phyloP scores from a whole-genome alignment of 1,284 basidiomycete species.

The Fomitopsis schrenkii region DNA sequence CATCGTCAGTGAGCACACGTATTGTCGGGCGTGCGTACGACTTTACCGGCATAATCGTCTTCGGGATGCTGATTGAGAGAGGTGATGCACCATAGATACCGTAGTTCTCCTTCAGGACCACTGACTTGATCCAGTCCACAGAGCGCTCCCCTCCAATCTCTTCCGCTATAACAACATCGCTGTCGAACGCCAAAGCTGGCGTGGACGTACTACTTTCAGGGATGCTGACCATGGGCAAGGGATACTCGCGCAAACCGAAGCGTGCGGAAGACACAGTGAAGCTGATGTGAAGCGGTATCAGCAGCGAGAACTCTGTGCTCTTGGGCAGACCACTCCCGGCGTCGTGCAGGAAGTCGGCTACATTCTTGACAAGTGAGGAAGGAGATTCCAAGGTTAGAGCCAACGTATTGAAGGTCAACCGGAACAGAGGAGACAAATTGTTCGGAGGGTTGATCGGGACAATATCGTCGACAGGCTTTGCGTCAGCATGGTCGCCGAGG shows the following conservation, averaged over 20 bases:
- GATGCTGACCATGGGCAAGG: constrained; percentile 64
- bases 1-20: constrained; percentile 57
- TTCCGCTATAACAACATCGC: constrained; percentile 86
- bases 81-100: constrained; percentile 50
- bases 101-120: constrained; percentile 52
- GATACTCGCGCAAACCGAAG: constrained; percentile 78
- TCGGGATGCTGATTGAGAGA: constrained; percentile 73
- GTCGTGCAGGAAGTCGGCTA: constrained; percentile 69
- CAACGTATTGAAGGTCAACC: constrained; percentile 63
- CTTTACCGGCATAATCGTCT: constrained; percentile 95
- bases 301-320: constrained; percentile 73
- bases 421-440: constrained; percentile 70
- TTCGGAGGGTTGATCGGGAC: constrained; percentile 32
- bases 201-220: constrained; percentile 38
- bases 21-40: constrained; percentile 82
- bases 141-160: constrained; percentile 77
- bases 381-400: constrained; percentile 59
- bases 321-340: constrained; percentile 70
- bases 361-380: constrained; percentile 50
- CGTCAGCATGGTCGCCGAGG: constrained; percentile 8
- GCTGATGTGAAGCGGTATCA: constrained; percentile 81
- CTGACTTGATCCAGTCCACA: constrained; percentile 69
- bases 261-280: constrained; percentile 65
- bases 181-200: constrained; percentile 64
- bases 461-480: constrained; percentile 22